Evolutionary conservation across 2,329 filamentous ascomycete species (phyloP).

Genomic region (Aspergillus brasiliensis): DNA sequence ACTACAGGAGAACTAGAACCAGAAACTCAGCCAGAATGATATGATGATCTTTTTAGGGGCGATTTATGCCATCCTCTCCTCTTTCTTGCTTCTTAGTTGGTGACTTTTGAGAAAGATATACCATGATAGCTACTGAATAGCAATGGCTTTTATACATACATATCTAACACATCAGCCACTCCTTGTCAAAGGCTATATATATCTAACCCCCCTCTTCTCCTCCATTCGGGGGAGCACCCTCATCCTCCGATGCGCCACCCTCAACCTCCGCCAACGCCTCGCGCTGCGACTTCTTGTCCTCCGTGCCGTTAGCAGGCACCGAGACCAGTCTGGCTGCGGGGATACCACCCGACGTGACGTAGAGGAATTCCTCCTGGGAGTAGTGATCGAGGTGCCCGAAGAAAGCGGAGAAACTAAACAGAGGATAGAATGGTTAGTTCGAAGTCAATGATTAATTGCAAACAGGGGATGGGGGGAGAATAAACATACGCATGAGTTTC

Average conservation of each 20-base stretch:
- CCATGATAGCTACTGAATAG: no score
- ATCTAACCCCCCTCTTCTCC: background rate
- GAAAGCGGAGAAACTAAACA: constrained; percentile 69
- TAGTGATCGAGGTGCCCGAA: constrained; percentile 80
- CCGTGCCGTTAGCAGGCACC: constrained; percentile 2
- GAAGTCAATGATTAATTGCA: background rate
- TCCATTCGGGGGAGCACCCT: constrained; percentile 16
- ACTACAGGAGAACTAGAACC: no score
- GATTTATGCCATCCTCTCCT: no score
- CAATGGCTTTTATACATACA: background rate
- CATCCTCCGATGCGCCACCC: constrained; percentile 32
- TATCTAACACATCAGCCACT: background rate
- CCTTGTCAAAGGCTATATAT: background rate
- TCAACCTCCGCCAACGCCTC: constrained; percentile 39
- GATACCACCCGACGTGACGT: constrained; percentile 70
- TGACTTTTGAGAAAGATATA: no score
- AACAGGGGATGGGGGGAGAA: constrained; percentile 6
- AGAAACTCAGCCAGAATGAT: no score
- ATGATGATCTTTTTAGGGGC: no score
- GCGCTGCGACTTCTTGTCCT: constrained; percentile 27
- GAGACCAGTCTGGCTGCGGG: constrained; percentile 55
- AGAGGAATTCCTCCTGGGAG: constrained; percentile 71
- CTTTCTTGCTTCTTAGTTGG: no score
- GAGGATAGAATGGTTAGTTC: background rate
- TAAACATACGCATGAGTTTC: constrained; percentile 76